Conservation (phyloP, 805 yeast genomes). For the Wickerhamomyces tratensis region DNA sequence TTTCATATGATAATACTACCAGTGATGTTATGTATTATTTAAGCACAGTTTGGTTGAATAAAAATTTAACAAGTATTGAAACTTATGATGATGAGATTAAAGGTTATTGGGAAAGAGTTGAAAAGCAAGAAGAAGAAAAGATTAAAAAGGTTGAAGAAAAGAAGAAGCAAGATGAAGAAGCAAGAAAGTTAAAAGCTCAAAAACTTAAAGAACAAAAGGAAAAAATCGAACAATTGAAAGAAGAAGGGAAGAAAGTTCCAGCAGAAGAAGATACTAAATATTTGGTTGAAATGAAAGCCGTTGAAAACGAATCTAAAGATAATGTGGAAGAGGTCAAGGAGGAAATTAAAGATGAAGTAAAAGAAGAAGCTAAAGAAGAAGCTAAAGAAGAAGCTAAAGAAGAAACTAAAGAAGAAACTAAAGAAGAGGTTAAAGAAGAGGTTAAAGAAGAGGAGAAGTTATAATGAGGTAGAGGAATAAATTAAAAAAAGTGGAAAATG, state of each 20-base stretch:
- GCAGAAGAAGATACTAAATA: not conserved
- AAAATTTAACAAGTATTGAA: not conserved
- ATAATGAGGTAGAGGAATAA: slow-evolving; percentile 1
- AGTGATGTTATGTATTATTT: not conserved
- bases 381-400: not conserved
- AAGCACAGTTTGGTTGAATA: not conserved
- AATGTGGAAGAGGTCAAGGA: too few relatives aligned
- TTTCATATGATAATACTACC: not conserved
- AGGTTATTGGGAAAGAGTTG: not conserved
- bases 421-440: slow-evolving; percentile 2
- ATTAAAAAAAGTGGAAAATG: slow-evolving; percentile 5
- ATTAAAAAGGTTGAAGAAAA: not conserved
- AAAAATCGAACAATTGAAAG: slow-evolving; percentile 1
- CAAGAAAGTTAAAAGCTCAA: too few relatives aligned
- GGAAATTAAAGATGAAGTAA: slow-evolving; percentile 4
- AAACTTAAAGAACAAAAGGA: not conserved
- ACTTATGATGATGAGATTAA: not conserved
- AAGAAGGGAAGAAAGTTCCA: slow-evolving; percentile 6
- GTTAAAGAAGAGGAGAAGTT: slow-evolving; percentile 8
- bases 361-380: not conserved
- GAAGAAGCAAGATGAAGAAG: too few relatives aligned
- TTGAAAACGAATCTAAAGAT: too few relatives aligned
- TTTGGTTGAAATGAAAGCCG: too few relatives aligned
- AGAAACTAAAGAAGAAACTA: not conserved
- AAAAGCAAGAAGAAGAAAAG: not conserved